Percentiles rank a stretch among this genome's conserved stretches.
Conservation (phyloP, 495 filamentous ascomycete species). For the Tuber umbilicatum region DNA sequence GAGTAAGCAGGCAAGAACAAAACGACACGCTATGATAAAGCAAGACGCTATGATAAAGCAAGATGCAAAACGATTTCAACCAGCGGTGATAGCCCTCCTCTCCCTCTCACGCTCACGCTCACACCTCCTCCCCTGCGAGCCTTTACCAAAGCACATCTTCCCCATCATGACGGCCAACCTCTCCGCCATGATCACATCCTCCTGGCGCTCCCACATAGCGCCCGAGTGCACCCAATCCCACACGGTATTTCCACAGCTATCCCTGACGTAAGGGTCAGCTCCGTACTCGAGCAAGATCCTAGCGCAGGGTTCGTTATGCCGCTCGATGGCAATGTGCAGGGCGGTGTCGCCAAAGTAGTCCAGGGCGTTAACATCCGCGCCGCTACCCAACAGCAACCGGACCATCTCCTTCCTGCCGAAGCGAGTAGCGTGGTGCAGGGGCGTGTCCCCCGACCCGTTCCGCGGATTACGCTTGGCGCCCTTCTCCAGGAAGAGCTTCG, state of each 20-base stretch:
- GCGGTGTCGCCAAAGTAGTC: neutral
- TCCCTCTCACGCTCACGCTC: neutral
- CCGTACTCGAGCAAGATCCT: neutral
- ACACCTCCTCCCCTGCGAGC: neutral
- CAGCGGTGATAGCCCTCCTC: neutral
- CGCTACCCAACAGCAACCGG: neutral
- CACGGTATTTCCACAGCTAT: neutral
- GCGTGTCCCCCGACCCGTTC: neutral
- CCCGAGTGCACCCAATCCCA: conserved; percentile 4
- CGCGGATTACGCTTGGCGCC: neutral
- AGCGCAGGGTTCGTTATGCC: neutral
- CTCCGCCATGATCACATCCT: conserved; percentile 3
- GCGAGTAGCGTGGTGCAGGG: neutral
- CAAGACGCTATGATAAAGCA: neutral
- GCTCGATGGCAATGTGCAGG: neutral
- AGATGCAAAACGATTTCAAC: neutral
- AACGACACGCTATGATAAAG: neutral
- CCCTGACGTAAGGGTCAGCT: neutral
- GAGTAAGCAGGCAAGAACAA: neutral
- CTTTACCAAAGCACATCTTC: conserved; percentile 2
- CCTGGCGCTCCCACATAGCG: conserved; percentile 1
- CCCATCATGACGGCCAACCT: neutral
- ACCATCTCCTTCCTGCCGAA: conserved; percentile 5
- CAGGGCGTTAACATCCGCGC: neutral
- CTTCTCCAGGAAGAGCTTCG: neutral